Evolutionary conservation across 116 monocot species (phyloP).

Genomic region (Phalaenopsis hybrid): DNA sequence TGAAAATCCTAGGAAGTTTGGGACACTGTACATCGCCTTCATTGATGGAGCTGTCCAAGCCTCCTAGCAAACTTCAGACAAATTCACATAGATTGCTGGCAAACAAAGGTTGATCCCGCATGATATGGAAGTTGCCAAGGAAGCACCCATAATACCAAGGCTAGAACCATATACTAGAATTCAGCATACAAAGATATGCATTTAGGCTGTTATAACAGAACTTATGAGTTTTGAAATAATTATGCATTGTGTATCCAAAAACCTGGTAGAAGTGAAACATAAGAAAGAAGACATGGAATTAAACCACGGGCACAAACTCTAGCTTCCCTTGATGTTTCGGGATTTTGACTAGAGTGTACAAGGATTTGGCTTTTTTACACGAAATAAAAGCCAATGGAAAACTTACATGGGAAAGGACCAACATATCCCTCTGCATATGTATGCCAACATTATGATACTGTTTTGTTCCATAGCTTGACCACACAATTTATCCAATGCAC

Average conservation of each 20-base stretch:
- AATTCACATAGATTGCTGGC: conserved; percentile 9
- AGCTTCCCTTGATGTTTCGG: conserved; percentile 34
- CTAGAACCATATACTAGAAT: conserved; percentile 30
- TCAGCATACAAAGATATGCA: conserved; percentile 36
- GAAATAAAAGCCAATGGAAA: conserved; percentile 22
- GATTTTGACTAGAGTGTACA: conserved; percentile 21
- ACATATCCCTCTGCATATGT: conserved; percentile 29
- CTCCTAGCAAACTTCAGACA: conserved; percentile 9
- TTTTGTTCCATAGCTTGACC: conserved; percentile 39
- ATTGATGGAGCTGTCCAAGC: conserved; percentile 6
- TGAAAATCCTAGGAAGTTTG: conserved; percentile 4
- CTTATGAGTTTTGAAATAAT: conserved; percentile 26
- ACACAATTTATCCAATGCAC: conserved; percentile 37
- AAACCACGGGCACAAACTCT: conserved; percentile 37
- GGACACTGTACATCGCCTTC: background rate
- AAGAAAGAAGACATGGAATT: conserved; percentile 35
- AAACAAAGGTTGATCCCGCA: conserved; percentile 13
- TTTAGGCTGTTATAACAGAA: conserved; percentile 19
- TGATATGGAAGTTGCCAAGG: conserved; percentile 12
- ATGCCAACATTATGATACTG: conserved; percentile 26
- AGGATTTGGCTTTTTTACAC: conserved; percentile 29
- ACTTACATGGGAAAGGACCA: conserved; percentile 19
- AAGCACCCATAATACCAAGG: conserved; percentile 29
- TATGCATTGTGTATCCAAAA: conserved; percentile 42
- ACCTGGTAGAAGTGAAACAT: conserved; percentile 35